These are phyloP conservation scores for Musa itinerans DNA, from an alignment of 176 grass and related monocot species.

Conservation along the genomic window DNA sequence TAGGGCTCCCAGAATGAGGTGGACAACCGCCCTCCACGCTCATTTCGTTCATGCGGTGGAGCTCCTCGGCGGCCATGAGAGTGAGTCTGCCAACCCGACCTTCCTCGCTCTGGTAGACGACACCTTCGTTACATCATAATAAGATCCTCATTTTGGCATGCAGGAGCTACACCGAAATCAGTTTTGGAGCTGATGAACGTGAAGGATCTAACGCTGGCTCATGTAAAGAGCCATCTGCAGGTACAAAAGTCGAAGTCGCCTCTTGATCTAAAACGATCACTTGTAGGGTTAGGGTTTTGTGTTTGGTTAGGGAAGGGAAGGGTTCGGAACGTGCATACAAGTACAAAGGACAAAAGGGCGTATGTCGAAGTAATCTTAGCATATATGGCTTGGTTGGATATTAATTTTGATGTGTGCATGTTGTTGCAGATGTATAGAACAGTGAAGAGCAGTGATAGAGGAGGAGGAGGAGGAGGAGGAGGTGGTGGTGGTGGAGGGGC, in stretches of 20 bases:
- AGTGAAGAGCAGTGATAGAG: conserved; percentile 86
- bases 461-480: conserved; percentile 36
- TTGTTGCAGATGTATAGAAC: conserved; percentile 95
- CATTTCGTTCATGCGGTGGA: conserved; percentile 88
- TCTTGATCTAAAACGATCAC: conserved; percentile 25
- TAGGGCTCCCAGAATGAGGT: conserved; percentile 88
- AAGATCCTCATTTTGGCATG: conserved; percentile 7
- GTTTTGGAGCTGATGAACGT: conserved; percentile 99
- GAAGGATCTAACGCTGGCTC: conserved; percentile 88
- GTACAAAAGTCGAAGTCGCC: conserved; percentile 39
- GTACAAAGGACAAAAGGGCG: conserved; percentile 26
- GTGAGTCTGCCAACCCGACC: conserved; percentile 28
- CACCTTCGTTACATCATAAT: no score
- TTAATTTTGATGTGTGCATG: conserved; percentile 5
- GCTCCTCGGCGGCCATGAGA: conserved; percentile 97
- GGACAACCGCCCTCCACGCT: conserved; percentile 83
- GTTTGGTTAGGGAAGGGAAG: conserved; percentile 28
- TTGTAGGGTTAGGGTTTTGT: conserved; percentile 31
- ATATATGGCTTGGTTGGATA: conserved; percentile 1
- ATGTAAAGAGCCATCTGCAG: conserved; percentile 99
- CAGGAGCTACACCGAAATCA: conserved; percentile 98
- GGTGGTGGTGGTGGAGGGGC: not conserved
- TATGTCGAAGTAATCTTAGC: conserved; percentile 10
- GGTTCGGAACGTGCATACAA: conserved; percentile 24
- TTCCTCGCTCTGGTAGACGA: no score